Conservation (phyloP, 305 asterid species). For the Plantago coronopus region DNA sequence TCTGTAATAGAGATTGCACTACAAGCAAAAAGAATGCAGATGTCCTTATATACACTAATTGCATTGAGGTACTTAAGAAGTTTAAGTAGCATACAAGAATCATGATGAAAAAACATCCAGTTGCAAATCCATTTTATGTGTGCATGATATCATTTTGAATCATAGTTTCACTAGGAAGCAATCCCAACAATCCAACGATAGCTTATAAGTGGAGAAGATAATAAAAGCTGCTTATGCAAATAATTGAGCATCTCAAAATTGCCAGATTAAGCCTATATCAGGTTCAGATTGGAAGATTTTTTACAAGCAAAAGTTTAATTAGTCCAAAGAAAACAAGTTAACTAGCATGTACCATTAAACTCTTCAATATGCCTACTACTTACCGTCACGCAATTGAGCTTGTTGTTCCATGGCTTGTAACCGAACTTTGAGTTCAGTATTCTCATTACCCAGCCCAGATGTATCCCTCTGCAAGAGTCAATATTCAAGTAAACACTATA, state of each 20-base stretch:
- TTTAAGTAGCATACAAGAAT: background rate
- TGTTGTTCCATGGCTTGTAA: conserved; percentile 96
- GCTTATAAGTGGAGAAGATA: background rate
- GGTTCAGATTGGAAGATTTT: background rate
- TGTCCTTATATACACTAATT: background rate
- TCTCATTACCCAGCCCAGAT: conserved; percentile 64
- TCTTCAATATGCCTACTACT: conserved; percentile 2
- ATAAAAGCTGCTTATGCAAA: background rate
- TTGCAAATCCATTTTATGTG: background rate
- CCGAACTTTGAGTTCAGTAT: conserved; percentile 85
- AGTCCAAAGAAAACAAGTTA: background rate
- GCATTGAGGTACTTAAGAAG: background rate
- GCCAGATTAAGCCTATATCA: background rate
- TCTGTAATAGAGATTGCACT: too few relatives aligned
- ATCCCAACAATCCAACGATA: too few relatives aligned
- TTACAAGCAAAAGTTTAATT: background rate
- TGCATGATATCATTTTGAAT: background rate
- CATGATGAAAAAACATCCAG: background rate
- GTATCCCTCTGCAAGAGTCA: conserved; percentile 70
- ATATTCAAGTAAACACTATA: conserved; percentile 1
- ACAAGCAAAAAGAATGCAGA: background rate
- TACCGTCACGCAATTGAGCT: conserved; percentile 95
- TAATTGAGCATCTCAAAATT: background rate
- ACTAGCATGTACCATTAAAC: background rate
- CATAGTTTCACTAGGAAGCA: background rate